phyloP scores from a whole-genome alignment of 306 rosid genomes.

The Gynostemma pentaphyllum region DNA sequence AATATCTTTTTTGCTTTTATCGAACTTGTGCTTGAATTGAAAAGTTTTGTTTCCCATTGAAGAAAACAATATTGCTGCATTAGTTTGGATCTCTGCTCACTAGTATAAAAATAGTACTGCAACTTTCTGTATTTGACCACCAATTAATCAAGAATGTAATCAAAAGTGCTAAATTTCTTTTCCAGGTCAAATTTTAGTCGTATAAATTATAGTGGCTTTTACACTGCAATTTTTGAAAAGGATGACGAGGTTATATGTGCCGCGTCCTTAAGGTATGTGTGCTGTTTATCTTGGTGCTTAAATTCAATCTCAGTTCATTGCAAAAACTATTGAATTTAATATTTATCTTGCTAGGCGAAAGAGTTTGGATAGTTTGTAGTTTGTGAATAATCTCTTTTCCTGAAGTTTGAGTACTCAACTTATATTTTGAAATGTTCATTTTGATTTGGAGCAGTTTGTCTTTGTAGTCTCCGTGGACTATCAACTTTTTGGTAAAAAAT shows the following conservation, averaged over 20 bases:
- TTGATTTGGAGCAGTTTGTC: neutral
- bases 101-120: neutral
- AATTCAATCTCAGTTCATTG: neutral
- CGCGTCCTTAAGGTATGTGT: slow-evolving; percentile 66
- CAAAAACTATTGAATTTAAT: neutral
- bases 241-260: slow-evolving; percentile 67
- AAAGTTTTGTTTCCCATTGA: too few species aligned
- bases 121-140: neutral
- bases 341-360: neutral
- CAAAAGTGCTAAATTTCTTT: slow-evolving; percentile 13
- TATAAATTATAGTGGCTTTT: slow-evolving; percentile 60
- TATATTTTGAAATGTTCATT: neutral
- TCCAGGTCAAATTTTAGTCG: slow-evolving; percentile 86
- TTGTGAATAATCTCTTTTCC: neutral
- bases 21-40: too few species aligned
- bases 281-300: neutral
- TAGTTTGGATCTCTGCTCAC: too few species aligned
- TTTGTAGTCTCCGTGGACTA: neutral
- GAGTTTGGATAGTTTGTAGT: neutral
- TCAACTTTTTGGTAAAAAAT: neutral
- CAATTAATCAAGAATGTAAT: neutral
- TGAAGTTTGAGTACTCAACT: neutral
- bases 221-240: slow-evolving; percentile 79
- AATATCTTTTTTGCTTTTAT: too few species aligned
- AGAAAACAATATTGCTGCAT: too few species aligned